A percentile compares a stretch with the other conserved stretches of the same genome.
phyloP scores from a whole-genome alignment of 1,284 basidiomycete genomes.

The Caloboletus inedulis region DNA sequence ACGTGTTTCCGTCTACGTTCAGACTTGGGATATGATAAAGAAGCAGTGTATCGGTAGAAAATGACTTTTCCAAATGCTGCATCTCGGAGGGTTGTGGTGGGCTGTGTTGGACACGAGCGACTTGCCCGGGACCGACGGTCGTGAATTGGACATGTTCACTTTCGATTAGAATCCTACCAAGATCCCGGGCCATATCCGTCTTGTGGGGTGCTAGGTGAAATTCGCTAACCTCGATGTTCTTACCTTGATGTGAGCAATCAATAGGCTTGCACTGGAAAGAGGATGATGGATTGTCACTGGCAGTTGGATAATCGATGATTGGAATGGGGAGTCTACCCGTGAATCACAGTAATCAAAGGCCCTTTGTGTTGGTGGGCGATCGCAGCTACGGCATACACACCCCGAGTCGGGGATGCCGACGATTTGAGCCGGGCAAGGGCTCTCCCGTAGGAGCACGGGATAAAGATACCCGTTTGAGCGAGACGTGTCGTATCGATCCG shows the following conservation, averaged over 20 bases:
- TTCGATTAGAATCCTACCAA: not conserved
- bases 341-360: too few species aligned
- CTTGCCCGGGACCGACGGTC: conserved; percentile 1
- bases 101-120: not conserved
- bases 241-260: conserved; percentile 22
- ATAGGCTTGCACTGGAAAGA: conserved; percentile 3
- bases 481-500: conserved; percentile 29
- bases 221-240: not conserved
- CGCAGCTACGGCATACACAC: too few species aligned
- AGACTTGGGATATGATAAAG: too few species aligned
- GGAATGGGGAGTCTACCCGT: not conserved
- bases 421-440: too few species aligned
- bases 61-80: too few species aligned
- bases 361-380: not conserved
- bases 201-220: not conserved
- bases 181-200: conserved; percentile 8
- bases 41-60: too few species aligned
- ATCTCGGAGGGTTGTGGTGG: too few species aligned
- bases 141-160: conserved; percentile 11
- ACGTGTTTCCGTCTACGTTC: not conserved
- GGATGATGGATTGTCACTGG: not conserved
- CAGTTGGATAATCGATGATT: not conserved
- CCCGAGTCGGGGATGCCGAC: not conserved
- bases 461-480: not conserved
- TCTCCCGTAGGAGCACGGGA: not conserved